phyloP scores from a whole-genome alignment of 176 grass and related monocot species.

The Eleusine coracana region DNA sequence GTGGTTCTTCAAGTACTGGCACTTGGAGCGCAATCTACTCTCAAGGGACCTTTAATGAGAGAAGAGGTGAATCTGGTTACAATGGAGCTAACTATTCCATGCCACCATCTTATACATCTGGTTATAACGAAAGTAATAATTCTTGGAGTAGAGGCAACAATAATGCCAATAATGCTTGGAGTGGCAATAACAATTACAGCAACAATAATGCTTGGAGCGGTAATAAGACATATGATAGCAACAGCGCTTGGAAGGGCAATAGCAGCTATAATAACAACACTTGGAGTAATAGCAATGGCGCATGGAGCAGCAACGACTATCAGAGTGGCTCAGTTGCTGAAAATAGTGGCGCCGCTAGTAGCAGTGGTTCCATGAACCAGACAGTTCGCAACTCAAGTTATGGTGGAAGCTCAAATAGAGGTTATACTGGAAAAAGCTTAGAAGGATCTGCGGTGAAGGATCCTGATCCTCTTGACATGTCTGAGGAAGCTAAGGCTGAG shows the following conservation, averaged over 20 bases:
- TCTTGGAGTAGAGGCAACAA: slow-evolving; percentile 26
- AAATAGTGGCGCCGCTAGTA: slow-evolving; percentile 4
- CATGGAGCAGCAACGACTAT: slow-evolving; percentile 26
- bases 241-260: slow-evolving; percentile 22
- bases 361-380: slow-evolving; percentile 31
- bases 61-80: slow-evolving; percentile 23
- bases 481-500: slow-evolving; percentile 93
- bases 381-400: slow-evolving; percentile 17
- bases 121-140: slow-evolving; percentile 35
- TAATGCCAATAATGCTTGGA: not conserved
- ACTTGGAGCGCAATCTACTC: slow-evolving; percentile 24
- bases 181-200: not conserved
- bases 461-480: slow-evolving; percentile 93
- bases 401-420: slow-evolving; percentile 41
- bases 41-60: slow-evolving; percentile 31
- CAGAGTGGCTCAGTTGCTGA: slow-evolving; percentile 30
- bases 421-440: slow-evolving; percentile 64
- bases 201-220: slow-evolving; percentile 34
- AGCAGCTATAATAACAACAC: not conserved
- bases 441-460: slow-evolving; percentile 89
- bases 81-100: slow-evolving; percentile 29
- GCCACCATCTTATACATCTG: slow-evolving; percentile 37
- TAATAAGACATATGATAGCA: slow-evolving; percentile 1
- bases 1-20: slow-evolving; percentile 14
- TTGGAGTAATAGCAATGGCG: not conserved